Conservation (phyloP, 768 basidiomycete genomes). For the Suillus discolor region DNA sequence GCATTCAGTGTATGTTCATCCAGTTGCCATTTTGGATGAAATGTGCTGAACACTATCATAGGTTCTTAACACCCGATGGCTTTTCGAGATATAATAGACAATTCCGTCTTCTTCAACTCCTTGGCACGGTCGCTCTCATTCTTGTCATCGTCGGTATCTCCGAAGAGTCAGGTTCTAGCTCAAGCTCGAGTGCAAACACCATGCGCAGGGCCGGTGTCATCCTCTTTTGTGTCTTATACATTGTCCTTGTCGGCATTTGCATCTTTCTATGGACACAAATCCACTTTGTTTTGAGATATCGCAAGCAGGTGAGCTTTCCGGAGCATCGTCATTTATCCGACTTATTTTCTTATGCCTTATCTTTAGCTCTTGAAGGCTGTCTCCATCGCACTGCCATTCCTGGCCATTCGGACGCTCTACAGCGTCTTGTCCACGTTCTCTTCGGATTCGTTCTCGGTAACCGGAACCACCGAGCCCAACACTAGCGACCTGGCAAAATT, state of each 20-base stretch:
- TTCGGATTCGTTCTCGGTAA: slow-evolving; percentile 36
- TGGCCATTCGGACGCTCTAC: slow-evolving; percentile 50
- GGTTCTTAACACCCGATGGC: slow-evolving; percentile 31
- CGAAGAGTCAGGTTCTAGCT: slow-evolving; percentile 17
- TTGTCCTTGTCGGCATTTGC: slow-evolving; percentile 47
- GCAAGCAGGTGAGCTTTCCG: slow-evolving; percentile 35
- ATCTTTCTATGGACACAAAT: slow-evolving; percentile 56
- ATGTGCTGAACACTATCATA: slow-evolving; percentile 17
- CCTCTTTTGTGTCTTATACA: slow-evolving; percentile 37
- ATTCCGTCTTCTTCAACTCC: slow-evolving; percentile 32
- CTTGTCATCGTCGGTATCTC: slow-evolving; percentile 40
- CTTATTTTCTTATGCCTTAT: slow-evolving; percentile 12
- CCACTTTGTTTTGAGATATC: slow-evolving; percentile 31
- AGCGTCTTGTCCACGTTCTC: slow-evolving; percentile 57
- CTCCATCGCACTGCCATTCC: slow-evolving; percentile 57
- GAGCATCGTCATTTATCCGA: not conserved
- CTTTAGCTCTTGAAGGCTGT: slow-evolving; percentile 58
- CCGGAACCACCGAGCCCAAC: slow-evolving; percentile 24
- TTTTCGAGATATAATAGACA: slow-evolving; percentile 8
- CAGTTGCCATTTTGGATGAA: not conserved
- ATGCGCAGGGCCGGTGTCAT: slow-evolving; percentile 38
- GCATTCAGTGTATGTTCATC: slow-evolving; percentile 34
- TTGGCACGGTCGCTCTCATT: slow-evolving; percentile 30
- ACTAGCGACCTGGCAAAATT: slow-evolving; percentile 45
- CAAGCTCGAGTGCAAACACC: slow-evolving; percentile 23